Evolutionary conservation across 306 rosid genomes (phyloP).

Genomic region (Oemleria cerasiformis): DNA sequence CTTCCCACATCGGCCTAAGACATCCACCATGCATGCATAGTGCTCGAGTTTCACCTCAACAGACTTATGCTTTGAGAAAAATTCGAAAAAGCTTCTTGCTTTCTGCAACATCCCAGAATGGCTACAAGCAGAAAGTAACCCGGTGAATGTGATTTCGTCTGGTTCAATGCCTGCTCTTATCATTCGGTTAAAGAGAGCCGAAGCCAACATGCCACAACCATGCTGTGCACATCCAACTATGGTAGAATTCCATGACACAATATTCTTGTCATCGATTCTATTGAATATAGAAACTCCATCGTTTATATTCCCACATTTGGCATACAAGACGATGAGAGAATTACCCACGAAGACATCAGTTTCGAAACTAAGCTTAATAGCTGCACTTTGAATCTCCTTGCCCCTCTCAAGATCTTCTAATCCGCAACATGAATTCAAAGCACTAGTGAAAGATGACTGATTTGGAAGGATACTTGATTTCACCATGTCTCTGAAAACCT

Average conservation of each 20-base stretch:
- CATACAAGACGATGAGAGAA: conserved; percentile 72
- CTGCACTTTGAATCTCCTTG: conserved; percentile 45
- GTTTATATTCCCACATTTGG: conserved; percentile 64
- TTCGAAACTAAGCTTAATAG: conserved; percentile 56
- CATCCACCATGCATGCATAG: conserved; percentile 72
- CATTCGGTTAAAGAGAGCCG: conserved; percentile 62
- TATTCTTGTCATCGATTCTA: conserved; percentile 45
- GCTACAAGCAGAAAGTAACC: conserved; percentile 84
- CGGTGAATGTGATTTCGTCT: conserved; percentile 73
- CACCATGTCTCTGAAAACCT: conserved; percentile 59
- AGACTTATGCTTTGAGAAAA: conserved; percentile 34
- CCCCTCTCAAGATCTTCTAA: conserved; percentile 75
- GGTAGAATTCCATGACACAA: conserved; percentile 78
- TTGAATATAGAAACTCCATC: conserved; percentile 60
- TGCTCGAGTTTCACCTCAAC: conserved; percentile 61
- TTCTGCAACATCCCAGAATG: conserved; percentile 73
- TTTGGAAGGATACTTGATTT: conserved; percentile 47
- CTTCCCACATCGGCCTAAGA: conserved; percentile 69
- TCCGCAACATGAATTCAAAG: conserved; percentile 76
- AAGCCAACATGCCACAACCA: conserved; percentile 57
- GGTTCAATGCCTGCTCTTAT: conserved; percentile 46
- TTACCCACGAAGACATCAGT: conserved; percentile 57
- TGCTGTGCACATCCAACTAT: conserved; percentile 81
- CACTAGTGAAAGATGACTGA: conserved; percentile 82
- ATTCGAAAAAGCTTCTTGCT: conserved; percentile 56